Base-by-base conservation (phyloP, 768 basidiomycete species). In the Leccinum incarnatum region DNA sequence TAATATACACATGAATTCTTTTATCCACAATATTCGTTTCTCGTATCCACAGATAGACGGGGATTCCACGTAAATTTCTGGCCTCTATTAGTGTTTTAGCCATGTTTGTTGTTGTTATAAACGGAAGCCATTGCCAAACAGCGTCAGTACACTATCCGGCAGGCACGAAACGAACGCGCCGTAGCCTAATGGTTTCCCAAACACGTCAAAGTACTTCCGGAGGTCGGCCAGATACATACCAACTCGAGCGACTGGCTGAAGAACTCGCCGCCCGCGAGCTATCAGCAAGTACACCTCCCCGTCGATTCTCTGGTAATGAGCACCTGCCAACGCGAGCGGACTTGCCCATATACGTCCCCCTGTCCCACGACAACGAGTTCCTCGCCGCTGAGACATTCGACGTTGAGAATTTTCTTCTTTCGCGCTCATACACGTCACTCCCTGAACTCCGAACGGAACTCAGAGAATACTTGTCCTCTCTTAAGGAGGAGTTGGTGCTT, bases 401-500 rank as follows among this genome's bases (percentile, higher is more conserved):
- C 65, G 86, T 92, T 17, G 94, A 98, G 67, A 81, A 82, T 1
- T 98, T 98, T 75, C 83, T 98, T 3, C 83, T 95, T 46, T 92
- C 92, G 12, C 84, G 95, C 49, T 80, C 89, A 29, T 87, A 92
- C 65, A 89, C 89, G 0, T 91, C 93, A 10, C 81, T 97, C 19
- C 87, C 89, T 30, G 96, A 98, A 72, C 79, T 98, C 32, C 87
- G 95, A 54, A 74, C 84, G 4, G 95, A 99, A 70, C 78, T 99
- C 21, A 83, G 94, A 32, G 86, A 93, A 54, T 98, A 98, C 71
- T 79, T 93, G 59, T 83, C 84, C 0, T 77, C 81, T 10, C 76
- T 99, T 62, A 94, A 96, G 73, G 93, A 95, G 71, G 96, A 97
- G 71, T 82, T 99, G 36, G 94, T 98, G 30, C 87, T 87, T 67